Conservation (phyloP, 2,329 filamentous ascomycete species). For the Cordyceps javanica region DNA sequence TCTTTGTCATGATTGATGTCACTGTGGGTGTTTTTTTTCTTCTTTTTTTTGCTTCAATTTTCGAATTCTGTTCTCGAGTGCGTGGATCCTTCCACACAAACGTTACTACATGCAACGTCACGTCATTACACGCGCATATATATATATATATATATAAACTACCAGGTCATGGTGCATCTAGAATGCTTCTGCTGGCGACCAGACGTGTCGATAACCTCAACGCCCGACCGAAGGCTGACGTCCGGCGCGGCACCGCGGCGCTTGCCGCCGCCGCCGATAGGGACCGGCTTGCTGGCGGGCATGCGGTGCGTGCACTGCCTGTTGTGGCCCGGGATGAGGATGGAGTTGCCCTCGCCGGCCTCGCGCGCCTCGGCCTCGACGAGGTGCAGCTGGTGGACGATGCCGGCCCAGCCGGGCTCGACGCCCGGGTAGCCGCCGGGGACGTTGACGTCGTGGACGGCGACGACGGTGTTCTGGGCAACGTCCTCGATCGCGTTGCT, state of each 20-base stretch:
- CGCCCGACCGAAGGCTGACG: conserved; percentile 5
- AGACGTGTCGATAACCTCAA: conserved; percentile 9
- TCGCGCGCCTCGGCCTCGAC: conserved; percentile 8
- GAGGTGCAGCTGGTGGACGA: conserved; percentile 9
- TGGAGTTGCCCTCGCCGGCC: conserved; percentile 8
- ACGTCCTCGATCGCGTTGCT: conserved; percentile 10
- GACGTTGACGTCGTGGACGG: conserved; percentile 7
- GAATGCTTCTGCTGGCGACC: conserved; percentile 1
- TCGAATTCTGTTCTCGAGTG: too few relatives aligned
- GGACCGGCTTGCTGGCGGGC: not conserved
- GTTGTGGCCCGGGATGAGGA: conserved; percentile 4
- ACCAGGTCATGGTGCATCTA: not conserved
- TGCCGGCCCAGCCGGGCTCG: conserved; percentile 4
- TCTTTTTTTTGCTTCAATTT: too few relatives aligned
- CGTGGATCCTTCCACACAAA: too few relatives aligned
- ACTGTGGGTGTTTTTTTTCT: too few relatives aligned
- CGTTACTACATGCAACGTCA: too few relatives aligned
- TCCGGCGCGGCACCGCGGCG: not conserved
- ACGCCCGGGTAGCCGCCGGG: not conserved
- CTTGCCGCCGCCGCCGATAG: not conserved
- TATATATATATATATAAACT: not conserved
- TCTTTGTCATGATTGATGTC: too few relatives aligned
- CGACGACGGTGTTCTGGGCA: conserved; percentile 10
- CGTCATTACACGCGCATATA: too few relatives aligned
- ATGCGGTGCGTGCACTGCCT: conserved; percentile 8